Percentiles rank a stretch among this genome's conserved stretches.
Conservation (phyloP, 2,329 filamentous ascomycete genomes). For the Lecanicillium sp. region DNA sequence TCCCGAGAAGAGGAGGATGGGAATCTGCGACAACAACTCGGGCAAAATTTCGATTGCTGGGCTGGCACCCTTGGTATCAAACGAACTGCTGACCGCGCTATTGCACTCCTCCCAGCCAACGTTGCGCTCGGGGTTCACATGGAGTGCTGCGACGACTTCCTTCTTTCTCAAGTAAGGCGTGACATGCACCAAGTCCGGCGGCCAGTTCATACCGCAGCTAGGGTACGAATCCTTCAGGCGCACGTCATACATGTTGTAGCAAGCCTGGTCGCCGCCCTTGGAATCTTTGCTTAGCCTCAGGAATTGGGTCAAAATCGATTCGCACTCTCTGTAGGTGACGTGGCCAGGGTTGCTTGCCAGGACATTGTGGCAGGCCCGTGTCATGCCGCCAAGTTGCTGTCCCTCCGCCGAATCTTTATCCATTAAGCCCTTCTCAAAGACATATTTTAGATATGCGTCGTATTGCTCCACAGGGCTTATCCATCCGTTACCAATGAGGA, state of each 20-base stretch:
- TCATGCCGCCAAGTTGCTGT: constrained; percentile 58
- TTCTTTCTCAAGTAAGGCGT: constrained; percentile 75
- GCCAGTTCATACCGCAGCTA: constrained; percentile 97
- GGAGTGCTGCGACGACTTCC: constrained; percentile 74
- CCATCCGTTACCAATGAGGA: constrained; percentile 97
- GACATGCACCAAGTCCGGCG: constrained; percentile 70
- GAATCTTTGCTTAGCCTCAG: constrained; percentile 55
- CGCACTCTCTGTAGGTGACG: constrained; percentile 66
- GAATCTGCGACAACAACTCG: constrained; percentile 66
- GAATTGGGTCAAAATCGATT: constrained; percentile 66
- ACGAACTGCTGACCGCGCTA: constrained; percentile 65
- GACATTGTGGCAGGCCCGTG: constrained; percentile 60
- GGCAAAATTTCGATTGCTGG: constrained; percentile 72
- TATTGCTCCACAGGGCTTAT: constrained; percentile 89
- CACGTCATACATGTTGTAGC: constrained; percentile 96
- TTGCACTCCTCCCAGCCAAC: constrained; percentile 91
- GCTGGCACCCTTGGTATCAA: constrained; percentile 61
- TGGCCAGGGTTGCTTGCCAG: constrained; percentile 37
- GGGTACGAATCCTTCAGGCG: constrained; percentile 73
- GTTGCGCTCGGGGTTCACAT: constrained; percentile 73
- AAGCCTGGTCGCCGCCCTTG: constrained; percentile 45
- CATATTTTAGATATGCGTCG: constrained; percentile 73
- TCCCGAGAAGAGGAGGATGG: constrained; percentile 83
- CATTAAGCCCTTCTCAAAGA: constrained; percentile 69
- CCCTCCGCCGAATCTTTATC: constrained; percentile 56